Conservation (phyloP, 768 basidiomycete genomes). For the Pleurotus platypus region DNA sequence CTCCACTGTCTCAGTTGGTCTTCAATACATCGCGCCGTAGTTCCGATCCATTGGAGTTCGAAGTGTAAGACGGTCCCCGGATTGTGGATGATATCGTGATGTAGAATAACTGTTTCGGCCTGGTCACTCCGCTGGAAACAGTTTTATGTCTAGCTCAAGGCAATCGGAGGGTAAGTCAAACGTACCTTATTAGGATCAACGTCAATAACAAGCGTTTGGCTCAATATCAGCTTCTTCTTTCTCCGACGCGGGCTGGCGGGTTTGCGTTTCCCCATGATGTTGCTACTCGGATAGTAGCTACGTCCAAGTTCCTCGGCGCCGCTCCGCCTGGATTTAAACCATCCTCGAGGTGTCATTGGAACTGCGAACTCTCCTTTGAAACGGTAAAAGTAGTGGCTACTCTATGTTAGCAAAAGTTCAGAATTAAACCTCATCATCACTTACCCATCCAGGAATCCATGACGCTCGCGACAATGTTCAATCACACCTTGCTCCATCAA, state of each 20-base stretch:
- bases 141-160: constrained; percentile 1
- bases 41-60: constrained; percentile 95
- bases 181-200: constrained; percentile 72
- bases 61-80: constrained; percentile 95
- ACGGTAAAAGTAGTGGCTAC: constrained; percentile 86
- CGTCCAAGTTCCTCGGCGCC: constrained; percentile 36
- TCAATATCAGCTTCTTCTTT: constrained; percentile 68
- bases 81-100: constrained; percentile 95
- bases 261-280: constrained; percentile 21
- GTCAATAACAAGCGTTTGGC: constrained; percentile 90
- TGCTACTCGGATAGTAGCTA: constrained; percentile 31
- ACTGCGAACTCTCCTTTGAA: constrained; percentile 73
- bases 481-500: constrained; percentile 82
- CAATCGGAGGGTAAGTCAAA: background rate
- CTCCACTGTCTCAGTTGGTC: constrained; percentile 82
- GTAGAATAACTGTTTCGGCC: constrained; percentile 83
- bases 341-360: constrained; percentile 65
- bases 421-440: constrained; percentile 14
- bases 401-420: background rate
- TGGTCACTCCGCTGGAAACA: constrained; percentile 74
- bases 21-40: constrained; percentile 88
- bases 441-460: constrained; percentile 87
- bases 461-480: constrained; percentile 74
- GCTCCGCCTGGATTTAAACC: constrained; percentile 62
- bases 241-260: constrained; percentile 39